These are phyloP conservation scores for Solidago caesia DNA, from an alignment of 129 eudicot species.

Conservation along the genomic window DNA sequence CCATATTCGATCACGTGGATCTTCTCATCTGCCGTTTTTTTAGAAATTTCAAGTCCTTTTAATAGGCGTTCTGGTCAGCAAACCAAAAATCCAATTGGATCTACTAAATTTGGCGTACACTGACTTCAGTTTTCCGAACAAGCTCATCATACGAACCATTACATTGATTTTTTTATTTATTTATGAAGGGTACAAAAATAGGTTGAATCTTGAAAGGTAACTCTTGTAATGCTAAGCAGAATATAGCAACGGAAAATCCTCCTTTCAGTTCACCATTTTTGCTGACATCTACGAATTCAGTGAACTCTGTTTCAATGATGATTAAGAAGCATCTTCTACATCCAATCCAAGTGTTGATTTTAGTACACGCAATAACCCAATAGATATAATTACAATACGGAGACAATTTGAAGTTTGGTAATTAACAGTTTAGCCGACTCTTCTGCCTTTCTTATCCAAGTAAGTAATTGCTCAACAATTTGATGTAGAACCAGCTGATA, in stretches of 20 bases:
- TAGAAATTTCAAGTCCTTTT: too few relatives aligned
- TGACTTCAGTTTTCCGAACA: background rate
- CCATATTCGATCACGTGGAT: too few relatives aligned
- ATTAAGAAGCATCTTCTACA: too few relatives aligned
- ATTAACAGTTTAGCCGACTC: too few relatives aligned
- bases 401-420: background rate
- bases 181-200: conserved; percentile 5
- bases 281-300: conserved; percentile 26
- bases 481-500: too few relatives aligned
- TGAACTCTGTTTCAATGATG: background rate
- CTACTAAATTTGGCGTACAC: background rate
- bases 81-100: background rate
- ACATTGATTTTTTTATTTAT: background rate
- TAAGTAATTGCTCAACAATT: too few relatives aligned
- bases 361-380: too few relatives aligned
- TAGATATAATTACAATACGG: too few relatives aligned
- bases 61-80: too few relatives aligned
- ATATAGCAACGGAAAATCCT: conserved; percentile 32
- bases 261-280: conserved; percentile 20
- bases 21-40: too few relatives aligned
- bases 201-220: conserved; percentile 26
- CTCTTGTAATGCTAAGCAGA: conserved; percentile 23
- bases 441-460: too few relatives aligned
- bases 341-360: too few relatives aligned
- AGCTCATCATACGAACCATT: conserved; percentile 2